Base-by-base conservation (phyloP, 768 basidiomycete genomes). In the Boletus speciosus region DNA sequence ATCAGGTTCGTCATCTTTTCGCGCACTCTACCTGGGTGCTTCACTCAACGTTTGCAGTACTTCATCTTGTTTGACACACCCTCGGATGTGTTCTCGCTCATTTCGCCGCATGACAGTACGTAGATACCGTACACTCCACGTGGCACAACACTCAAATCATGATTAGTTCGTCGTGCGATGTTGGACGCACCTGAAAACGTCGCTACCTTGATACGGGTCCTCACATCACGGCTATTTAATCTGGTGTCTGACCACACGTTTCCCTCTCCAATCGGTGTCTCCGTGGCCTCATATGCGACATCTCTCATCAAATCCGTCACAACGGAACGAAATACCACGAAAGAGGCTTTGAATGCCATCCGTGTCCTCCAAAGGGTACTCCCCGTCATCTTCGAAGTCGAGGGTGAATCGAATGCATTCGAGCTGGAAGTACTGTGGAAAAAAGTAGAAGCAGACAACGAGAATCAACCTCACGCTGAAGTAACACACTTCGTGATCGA, bases 331-430 rank as follows among this genome's bases (percentile, higher is more conserved):
- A 90, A 84, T 61, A 76, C 93, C 29, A 87, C 88, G 2, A 92
- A 87, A 60, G 88, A 98, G 68, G 91, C 86, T 5, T 77, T 99
- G 42, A 98, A 97, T 65, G 94, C 93, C 66, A 67, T 98, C n/a
- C 82, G 96, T 29, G 82, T 98, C 8, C 80, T 99, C 19, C 87
- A 92, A 54, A 82, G 97, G 46, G 80, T 98, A 19, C 74, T 98
- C 15, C 95, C 95, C 3, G 85, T 95, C n/a, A 73, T 98, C 40
- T 94, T 95, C 62, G 90, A 88, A 62, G 75, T 83, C 34, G 85
- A 89, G 55, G 82, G 82, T 31, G 90, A 89, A 63, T 76, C 83
- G 2, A 84, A 81, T 61, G 63, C 77, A 14, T 86, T 96, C 62
- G 95, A 95, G 63, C 63, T 82, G 60, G 86, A 90, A 61, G 76